phyloP scores from a whole-genome alignment of 805 yeast genomes.

The Wickerhamomyces alni region DNA sequence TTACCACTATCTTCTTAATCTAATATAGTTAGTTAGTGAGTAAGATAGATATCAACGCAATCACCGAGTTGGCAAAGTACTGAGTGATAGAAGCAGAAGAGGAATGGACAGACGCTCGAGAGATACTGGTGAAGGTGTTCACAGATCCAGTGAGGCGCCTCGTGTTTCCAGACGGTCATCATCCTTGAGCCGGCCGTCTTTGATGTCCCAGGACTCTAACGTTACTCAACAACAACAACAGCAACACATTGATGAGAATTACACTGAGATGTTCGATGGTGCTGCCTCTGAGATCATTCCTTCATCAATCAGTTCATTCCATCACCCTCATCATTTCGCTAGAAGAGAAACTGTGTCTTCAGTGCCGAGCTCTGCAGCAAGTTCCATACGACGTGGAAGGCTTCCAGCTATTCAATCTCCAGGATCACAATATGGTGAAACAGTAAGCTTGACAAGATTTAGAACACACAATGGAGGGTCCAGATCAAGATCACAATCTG shows the following conservation, averaged over 20 bases:
- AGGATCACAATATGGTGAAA: constrained; percentile 9
- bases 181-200: constrained; percentile 27
- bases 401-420: constrained; percentile 3
- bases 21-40: no score
- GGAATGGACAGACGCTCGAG: neutral
- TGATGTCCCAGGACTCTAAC: constrained; percentile 25
- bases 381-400: constrained; percentile 24
- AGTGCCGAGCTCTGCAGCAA: constrained; percentile 19
- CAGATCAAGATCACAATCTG: constrained; percentile 28
- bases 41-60: no score
- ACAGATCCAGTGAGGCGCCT: no score
- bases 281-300: constrained; percentile 74
- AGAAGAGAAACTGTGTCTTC: constrained; percentile 15
- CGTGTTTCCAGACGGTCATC: constrained; percentile 17
- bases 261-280: constrained; percentile 69
- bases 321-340: constrained; percentile 55
- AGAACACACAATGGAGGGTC: constrained; percentile 19
- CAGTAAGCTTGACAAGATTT: constrained; percentile 18
- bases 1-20: no score
- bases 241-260: constrained; percentile 46
- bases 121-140: neutral
- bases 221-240: constrained; percentile 9
- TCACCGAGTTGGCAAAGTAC: no score
- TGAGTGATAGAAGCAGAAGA: no score
- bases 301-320: constrained; percentile 71